These are phyloP conservation scores for Ophiostoma tasmaniense DNA, from an alignment of 2,329 filamentous ascomycete genomes.

Conservation along the genomic window DNA sequence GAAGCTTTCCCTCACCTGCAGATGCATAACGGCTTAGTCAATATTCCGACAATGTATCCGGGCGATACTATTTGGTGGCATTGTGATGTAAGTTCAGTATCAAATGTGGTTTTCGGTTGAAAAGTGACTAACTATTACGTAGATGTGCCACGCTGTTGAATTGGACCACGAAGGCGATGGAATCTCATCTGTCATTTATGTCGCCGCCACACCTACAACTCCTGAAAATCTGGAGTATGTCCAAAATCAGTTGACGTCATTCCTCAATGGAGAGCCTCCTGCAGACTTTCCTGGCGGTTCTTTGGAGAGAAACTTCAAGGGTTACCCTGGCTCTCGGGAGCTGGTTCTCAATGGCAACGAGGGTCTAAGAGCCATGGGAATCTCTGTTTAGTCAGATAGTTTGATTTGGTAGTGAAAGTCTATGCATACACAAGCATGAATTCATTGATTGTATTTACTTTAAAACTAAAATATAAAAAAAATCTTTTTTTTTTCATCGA, in stretches of 20 bases:
- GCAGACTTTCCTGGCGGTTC: slow-evolving; percentile 20
- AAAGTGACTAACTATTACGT: not conserved
- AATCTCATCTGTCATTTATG: slow-evolving; percentile 13
- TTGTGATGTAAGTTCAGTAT: slow-evolving; percentile 12
- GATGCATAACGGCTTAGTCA: slow-evolving; percentile 30
- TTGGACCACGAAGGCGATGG: slow-evolving; percentile 12
- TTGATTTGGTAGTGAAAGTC: too few relatives aligned
- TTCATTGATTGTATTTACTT: too few relatives aligned
- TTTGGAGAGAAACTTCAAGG: not conserved
- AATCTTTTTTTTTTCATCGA: not conserved
- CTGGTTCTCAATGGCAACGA: not conserved
- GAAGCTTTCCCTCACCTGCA: slow-evolving; percentile 33
- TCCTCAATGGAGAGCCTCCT: slow-evolving; percentile 14
- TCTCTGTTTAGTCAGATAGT: not conserved
- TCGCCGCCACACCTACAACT: slow-evolving; percentile 17
- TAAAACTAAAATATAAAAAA: too few relatives aligned
- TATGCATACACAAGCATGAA: too few relatives aligned
- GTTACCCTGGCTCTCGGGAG: not conserved
- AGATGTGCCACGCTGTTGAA: slow-evolving; percentile 19
- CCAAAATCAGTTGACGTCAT: slow-evolving; percentile 10
- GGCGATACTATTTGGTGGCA: slow-evolving; percentile 29
- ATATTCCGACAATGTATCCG: slow-evolving; percentile 31
- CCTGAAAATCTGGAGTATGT: slow-evolving; percentile 14
- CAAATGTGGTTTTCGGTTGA: too few relatives aligned
- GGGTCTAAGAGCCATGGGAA: not conserved